Evolutionary conservation across 2,329 filamentous ascomycete species (phyloP).

Genomic region (Fusarium sp.): DNA sequence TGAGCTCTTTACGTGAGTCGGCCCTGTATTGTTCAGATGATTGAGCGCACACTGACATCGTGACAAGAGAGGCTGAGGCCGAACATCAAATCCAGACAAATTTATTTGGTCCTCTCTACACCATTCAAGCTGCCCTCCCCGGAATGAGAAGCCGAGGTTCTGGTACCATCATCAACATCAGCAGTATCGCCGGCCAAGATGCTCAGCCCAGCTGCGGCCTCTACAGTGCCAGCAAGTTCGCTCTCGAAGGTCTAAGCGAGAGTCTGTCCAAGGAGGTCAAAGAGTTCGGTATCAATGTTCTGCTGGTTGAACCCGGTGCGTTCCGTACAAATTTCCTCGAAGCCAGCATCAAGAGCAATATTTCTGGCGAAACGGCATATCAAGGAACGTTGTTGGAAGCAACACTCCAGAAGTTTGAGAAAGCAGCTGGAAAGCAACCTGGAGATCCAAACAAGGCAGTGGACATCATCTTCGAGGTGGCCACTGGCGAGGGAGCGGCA

Average conservation of each 20-base stretch:
- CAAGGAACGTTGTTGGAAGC: slow-evolving; percentile 41
- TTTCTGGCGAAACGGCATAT: slow-evolving; percentile 40
- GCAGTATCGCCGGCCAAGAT: slow-evolving; percentile 55
- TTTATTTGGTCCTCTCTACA: slow-evolving; percentile 58
- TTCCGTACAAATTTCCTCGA: slow-evolving; percentile 60
- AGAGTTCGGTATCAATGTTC: slow-evolving; percentile 55
- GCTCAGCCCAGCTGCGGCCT: slow-evolving; percentile 52
- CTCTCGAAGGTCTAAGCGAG: slow-evolving; percentile 54
- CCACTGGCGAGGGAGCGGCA: slow-evolving; percentile 43
- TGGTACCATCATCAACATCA: slow-evolving; percentile 59
- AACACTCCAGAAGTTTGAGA: slow-evolving; percentile 39
- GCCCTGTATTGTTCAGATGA: neutral
- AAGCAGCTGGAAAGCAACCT: slow-evolving; percentile 47
- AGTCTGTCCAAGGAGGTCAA: slow-evolving; percentile 54
- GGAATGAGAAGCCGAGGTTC: slow-evolving; percentile 53
- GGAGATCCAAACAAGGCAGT: slow-evolving; percentile 53
- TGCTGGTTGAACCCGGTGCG: slow-evolving; percentile 59
- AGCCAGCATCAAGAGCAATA: slow-evolving; percentile 36
- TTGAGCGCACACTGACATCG: neutral
- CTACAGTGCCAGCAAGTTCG: slow-evolving; percentile 59
- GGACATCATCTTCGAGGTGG: slow-evolving; percentile 51
- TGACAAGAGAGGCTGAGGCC: slow-evolving; percentile 50
- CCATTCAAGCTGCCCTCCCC: slow-evolving; percentile 59
- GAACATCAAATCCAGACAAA: slow-evolving; percentile 57
- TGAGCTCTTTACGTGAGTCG: slow-evolving; percentile 42